Evolutionary conservation across 2,329 filamentous ascomycete genomes (phyloP).

Genomic region (Dothistroma pini): DNA sequence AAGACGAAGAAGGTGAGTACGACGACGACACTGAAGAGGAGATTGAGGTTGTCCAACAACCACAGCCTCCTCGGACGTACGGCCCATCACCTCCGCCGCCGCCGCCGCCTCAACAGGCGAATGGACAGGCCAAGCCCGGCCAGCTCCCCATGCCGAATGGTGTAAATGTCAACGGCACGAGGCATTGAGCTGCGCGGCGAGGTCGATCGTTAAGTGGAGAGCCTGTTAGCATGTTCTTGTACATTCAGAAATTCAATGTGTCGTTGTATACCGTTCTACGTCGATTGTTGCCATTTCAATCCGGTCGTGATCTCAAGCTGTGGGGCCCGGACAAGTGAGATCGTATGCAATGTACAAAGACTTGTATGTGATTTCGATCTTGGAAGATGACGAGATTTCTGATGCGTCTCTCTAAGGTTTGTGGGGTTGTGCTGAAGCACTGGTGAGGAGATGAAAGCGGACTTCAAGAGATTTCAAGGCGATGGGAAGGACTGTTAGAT

Average conservation of each 20-base stretch:
- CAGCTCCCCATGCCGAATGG: slow-evolving; percentile 13
- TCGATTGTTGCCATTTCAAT: neutral
- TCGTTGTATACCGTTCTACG: neutral
- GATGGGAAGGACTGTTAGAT: too few species aligned
- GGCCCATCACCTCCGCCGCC: slow-evolving; percentile 49
- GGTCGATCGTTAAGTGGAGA: neutral
- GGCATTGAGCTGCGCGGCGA: slow-evolving; percentile 19
- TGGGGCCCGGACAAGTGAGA: too few species aligned
- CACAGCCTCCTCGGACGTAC: slow-evolving; percentile 34
- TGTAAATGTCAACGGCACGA: slow-evolving; percentile 32
- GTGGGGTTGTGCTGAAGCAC: too few species aligned
- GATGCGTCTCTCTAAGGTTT: too few species aligned
- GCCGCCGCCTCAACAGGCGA: slow-evolving; percentile 28
- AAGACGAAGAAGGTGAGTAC: slow-evolving; percentile 60
- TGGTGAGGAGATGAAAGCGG: too few species aligned
- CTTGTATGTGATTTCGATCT: too few species aligned
- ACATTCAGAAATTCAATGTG: slow-evolving; percentile 7
- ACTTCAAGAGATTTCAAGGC: too few species aligned
- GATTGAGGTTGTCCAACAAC: neutral
- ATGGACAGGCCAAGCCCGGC: slow-evolving; percentile 23
- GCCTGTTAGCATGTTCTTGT: slow-evolving; percentile 4
- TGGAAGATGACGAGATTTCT: too few species aligned
- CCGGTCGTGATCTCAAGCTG: too few species aligned
- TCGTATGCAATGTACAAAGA: too few species aligned
- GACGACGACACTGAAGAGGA: slow-evolving; percentile 59